These are phyloP conservation scores for Alternaria longipes DNA, from an alignment of 2,329 filamentous ascomycete genomes.

Conservation along the genomic window DNA sequence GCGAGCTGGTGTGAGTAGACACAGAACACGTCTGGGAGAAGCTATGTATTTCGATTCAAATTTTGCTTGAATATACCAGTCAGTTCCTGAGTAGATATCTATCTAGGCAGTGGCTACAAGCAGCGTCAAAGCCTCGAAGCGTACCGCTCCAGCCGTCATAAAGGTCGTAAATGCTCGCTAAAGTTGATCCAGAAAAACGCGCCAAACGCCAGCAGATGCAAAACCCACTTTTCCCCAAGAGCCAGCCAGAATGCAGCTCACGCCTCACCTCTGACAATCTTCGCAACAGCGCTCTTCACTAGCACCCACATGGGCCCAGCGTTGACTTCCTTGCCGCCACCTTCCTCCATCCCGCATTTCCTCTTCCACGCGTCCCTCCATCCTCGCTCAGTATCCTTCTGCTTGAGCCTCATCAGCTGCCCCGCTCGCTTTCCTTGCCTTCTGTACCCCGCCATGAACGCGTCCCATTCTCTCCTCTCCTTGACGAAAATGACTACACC, in stretches of 20 bases:
- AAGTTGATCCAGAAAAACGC: conserved; percentile 4
- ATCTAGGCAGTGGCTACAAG: not conserved
- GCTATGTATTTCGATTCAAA: not conserved
- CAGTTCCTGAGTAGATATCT: not conserved
- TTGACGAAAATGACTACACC: conserved; percentile 38
- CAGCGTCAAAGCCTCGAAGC: not conserved
- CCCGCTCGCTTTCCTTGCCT: conserved; percentile 34
- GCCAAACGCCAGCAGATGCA: conserved; percentile 11
- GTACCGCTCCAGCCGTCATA: conserved; percentile 7
- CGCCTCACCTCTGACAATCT: conserved; percentile 37
- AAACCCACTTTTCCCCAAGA: not conserved
- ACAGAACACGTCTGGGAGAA: not conserved
- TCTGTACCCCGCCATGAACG: conserved; percentile 36
- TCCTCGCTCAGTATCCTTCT: conserved; percentile 31
- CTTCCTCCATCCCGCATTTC: conserved; percentile 34
- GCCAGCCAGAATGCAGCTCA: conserved; percentile 16
- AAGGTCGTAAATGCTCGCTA: conserved; percentile 9
- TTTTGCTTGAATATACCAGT: not conserved
- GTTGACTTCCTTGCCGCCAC: conserved; percentile 31
- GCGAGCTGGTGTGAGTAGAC: not conserved
- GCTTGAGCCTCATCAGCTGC: conserved; percentile 29
- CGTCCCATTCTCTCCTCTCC: conserved; percentile 34
- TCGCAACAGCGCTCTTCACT: conserved; percentile 35
- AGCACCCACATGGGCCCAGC: conserved; percentile 41
- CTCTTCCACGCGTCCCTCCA: conserved; percentile 38